Evolutionary conservation across 257 asterid species (phyloP).

Genomic region (Henckelia pumila): DNA sequence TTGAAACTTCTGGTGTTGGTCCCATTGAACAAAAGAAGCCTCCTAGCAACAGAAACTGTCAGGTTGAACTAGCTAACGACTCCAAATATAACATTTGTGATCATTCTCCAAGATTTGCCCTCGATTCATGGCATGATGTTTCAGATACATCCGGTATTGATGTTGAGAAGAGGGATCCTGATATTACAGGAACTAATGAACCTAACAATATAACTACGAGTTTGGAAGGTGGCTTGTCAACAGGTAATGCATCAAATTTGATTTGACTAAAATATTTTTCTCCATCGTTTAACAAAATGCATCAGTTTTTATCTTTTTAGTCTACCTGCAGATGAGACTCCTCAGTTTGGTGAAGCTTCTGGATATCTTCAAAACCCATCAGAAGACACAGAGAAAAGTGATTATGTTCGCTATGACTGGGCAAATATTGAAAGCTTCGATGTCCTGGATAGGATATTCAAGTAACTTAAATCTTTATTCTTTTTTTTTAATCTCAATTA

Average conservation of each 20-base stretch:
- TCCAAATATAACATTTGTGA: slow-evolving; percentile 39
- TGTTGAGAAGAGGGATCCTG: slow-evolving; percentile 37
- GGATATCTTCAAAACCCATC: slow-evolving; percentile 53
- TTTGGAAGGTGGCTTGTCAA: slow-evolving; percentile 31
- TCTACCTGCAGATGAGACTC: slow-evolving; percentile 44
- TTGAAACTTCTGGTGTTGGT: slow-evolving; percentile 35
- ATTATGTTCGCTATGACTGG: slow-evolving; percentile 81
- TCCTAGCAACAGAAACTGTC: slow-evolving; percentile 33
- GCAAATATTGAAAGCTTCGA: slow-evolving; percentile 87
- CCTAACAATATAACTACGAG: slow-evolving; percentile 32
- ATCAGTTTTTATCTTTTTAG: slow-evolving; percentile 21
- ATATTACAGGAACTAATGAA: slow-evolving; percentile 31
- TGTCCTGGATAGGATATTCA: slow-evolving; percentile 85
- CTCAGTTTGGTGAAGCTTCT: slow-evolving; percentile 41
- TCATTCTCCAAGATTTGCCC: slow-evolving; percentile 32
- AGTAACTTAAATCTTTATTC: slow-evolving; percentile 43
- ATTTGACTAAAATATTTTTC: neutral
- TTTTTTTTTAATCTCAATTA: slow-evolving; percentile 15
- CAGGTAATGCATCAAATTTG: slow-evolving; percentile 35
- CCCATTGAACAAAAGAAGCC: slow-evolving; percentile 43
- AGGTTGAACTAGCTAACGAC: slow-evolving; percentile 33
- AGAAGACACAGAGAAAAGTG: slow-evolving; percentile 58
- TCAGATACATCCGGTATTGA: slow-evolving; percentile 38
- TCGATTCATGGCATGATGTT: slow-evolving; percentile 40
- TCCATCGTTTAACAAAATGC: slow-evolving; percentile 3